These are phyloP conservation scores for Globisporangium splendens DNA, from an alignment of 352 stramenopile genomes.

Conservation along the genomic window DNA sequence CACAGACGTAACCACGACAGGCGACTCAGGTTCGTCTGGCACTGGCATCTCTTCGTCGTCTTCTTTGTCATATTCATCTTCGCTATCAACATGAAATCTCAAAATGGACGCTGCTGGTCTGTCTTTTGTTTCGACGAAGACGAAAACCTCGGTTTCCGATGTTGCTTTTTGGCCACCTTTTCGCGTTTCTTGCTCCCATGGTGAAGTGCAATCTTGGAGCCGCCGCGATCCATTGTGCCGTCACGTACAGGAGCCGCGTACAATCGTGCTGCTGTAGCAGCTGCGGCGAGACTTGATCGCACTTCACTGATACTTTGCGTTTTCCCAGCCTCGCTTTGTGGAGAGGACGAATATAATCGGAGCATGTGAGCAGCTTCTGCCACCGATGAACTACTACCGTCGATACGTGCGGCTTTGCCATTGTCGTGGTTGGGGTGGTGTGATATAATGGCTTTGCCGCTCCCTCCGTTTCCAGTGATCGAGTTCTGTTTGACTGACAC, in stretches of 20 bases:
- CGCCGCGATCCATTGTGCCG: not conserved
- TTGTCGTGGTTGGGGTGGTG: not conserved
- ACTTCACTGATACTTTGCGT: conserved; percentile 5
- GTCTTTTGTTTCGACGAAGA: conserved; percentile 5
- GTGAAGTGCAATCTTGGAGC: not conserved
- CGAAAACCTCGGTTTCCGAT: conserved; percentile 1
- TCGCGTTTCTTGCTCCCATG: not conserved
- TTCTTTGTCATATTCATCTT: conserved; percentile 12
- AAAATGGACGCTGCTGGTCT: not conserved
- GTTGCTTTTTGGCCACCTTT: not conserved
- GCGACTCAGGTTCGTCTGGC: not conserved
- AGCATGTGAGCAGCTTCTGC: not conserved
- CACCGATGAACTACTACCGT: too few relatives aligned
- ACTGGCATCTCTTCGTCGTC: conserved; percentile 7
- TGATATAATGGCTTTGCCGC: not conserved
- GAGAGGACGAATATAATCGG: not conserved
- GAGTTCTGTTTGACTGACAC: not conserved
- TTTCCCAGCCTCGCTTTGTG: not conserved
- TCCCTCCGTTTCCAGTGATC: not conserved
- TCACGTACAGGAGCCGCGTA: conserved; percentile 16
- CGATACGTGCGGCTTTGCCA: not conserved
- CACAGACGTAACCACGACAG: not conserved
- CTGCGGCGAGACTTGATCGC: conserved; percentile 25
- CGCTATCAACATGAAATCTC: conserved; percentile 4
- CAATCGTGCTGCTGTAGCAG: conserved; percentile 26